Evolutionary conservation across 805 yeast species (phyloP).

Genomic region (Candida wancherniae): DNA sequence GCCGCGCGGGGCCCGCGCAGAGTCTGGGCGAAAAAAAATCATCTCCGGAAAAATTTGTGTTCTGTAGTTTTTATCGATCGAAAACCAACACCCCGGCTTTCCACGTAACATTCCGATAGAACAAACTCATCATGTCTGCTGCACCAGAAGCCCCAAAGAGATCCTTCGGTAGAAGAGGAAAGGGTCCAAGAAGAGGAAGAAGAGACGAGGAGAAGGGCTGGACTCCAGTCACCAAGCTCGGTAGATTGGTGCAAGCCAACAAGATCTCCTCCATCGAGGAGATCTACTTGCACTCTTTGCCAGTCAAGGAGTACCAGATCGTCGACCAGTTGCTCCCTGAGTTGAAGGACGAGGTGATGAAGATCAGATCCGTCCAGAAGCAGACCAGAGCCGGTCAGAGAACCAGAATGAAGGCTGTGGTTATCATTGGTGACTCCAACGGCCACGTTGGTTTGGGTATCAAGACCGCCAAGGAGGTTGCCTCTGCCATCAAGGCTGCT

Average conservation of each 20-base stretch:
- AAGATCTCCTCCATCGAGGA: constrained; percentile 95
- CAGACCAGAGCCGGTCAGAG: constrained; percentile 99
- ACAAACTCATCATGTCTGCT: constrained; percentile 39
- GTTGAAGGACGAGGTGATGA: constrained; percentile 98
- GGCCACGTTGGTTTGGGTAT: constrained; percentile 99
- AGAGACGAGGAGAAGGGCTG: constrained; percentile 96
- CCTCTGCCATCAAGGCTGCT: constrained; percentile 99
- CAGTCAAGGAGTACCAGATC: constrained; percentile 99
- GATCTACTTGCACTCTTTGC: constrained; percentile 98
- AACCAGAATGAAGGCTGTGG: constrained; percentile 99
- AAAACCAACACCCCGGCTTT: constrained; percentile 69
- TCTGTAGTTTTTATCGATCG: constrained; percentile 45
- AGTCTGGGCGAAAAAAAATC: constrained; percentile 3
- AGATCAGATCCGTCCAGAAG: constrained; percentile 99
- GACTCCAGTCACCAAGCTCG: constrained; percentile 99
- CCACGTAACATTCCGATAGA: constrained; percentile 68
- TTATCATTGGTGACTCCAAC: constrained; percentile 98
- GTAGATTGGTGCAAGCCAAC: constrained; percentile 99
- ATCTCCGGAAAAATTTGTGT: constrained; percentile 4
- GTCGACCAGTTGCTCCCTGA: constrained; percentile 94
- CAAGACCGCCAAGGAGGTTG: constrained; percentile 99
- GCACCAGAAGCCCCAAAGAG: constrained; percentile 43
- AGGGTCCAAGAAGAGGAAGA: constrained; percentile 53
- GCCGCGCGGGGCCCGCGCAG: constrained; percentile 2
- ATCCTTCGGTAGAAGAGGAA: constrained; percentile 53